Conservation (phyloP, 306 rosid genomes). For the Alnus rubra region DNA sequence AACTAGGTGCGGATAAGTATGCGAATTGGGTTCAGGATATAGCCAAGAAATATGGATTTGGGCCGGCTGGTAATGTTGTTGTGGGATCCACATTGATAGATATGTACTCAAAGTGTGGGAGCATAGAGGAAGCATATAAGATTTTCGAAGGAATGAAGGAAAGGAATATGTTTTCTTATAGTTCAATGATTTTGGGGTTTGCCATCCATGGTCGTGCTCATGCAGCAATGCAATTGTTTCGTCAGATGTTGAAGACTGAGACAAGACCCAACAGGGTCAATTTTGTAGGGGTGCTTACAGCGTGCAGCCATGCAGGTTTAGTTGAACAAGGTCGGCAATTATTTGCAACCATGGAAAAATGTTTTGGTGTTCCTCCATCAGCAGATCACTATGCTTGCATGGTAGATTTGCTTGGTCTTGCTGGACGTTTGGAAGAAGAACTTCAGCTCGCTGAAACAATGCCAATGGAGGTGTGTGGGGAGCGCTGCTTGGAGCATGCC, state of each 20-base stretch:
- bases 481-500: conserved; percentile 88
- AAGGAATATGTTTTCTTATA: conserved; percentile 69
- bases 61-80: conserved; percentile 51
- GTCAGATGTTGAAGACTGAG: conserved; percentile 69
- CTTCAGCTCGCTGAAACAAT: conserved; percentile 59
- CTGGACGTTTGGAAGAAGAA: conserved; percentile 74
- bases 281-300: conserved; percentile 72
- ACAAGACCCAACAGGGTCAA: conserved; percentile 69
- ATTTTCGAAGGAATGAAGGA: conserved; percentile 63
- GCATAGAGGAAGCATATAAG: conserved; percentile 58
- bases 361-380: conserved; percentile 54
- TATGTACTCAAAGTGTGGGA: conserved; percentile 83
- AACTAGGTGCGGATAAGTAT: conserved; percentile 53
- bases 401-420: conserved; percentile 80
- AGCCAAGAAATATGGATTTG: conserved; percentile 55
- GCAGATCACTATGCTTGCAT: conserved; percentile 76
- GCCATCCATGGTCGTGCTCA: conserved; percentile 68
- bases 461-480: conserved; percentile 90
- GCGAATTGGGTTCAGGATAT: conserved; percentile 61
- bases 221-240: conserved; percentile 61
- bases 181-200: conserved; percentile 82
- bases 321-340: conserved; percentile 74
- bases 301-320: conserved; percentile 74
- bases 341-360: conserved; percentile 63
- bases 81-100: conserved; percentile 86